These are phyloP conservation scores for Setaria italica DNA, from an alignment of 202 grass and related monocot genomes.

Conservation along the genomic window DNA sequence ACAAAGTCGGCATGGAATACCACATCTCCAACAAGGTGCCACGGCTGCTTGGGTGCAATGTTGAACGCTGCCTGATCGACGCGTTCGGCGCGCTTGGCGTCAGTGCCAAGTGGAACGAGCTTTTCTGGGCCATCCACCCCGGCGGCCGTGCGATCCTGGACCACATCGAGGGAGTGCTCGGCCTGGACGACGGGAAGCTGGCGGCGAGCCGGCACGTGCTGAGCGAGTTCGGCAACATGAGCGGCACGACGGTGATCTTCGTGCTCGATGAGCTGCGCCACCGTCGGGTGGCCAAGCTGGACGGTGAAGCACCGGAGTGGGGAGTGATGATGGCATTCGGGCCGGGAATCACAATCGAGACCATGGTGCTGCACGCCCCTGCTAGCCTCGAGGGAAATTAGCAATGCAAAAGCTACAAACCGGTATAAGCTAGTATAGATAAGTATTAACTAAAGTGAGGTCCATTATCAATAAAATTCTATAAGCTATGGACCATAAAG, in stretches of 20 bases:
- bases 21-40: constrained; percentile 10
- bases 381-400: background rate
- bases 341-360: constrained; percentile 41
- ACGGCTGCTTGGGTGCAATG: background rate
- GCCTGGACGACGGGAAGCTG: background rate
- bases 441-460: too few species aligned
- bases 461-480: too few species aligned
- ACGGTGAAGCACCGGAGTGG: background rate
- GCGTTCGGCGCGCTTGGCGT: constrained; percentile 5
- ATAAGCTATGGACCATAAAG: too few species aligned
- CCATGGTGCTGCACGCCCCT: constrained; percentile 21
- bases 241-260: constrained; percentile 27
- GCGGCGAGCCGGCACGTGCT: constrained; percentile 25
- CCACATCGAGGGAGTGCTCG: constrained; percentile 18
- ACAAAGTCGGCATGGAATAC: constrained; percentile 4
- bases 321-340: constrained; percentile 40
- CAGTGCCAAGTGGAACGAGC: background rate
- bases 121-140: constrained; percentile 18
- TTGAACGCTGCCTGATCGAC: background rate
- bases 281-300: background rate
- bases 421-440: too few species aligned
- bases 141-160: constrained; percentile 22
- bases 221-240: constrained; percentile 41
- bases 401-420: background rate
- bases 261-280: constrained; percentile 33